Evolutionary conservation across 768 basidiomycete genomes (phyloP), one percentile per base, ranked within the genome.

Genomic region (Termitomyces sp.): DNA sequence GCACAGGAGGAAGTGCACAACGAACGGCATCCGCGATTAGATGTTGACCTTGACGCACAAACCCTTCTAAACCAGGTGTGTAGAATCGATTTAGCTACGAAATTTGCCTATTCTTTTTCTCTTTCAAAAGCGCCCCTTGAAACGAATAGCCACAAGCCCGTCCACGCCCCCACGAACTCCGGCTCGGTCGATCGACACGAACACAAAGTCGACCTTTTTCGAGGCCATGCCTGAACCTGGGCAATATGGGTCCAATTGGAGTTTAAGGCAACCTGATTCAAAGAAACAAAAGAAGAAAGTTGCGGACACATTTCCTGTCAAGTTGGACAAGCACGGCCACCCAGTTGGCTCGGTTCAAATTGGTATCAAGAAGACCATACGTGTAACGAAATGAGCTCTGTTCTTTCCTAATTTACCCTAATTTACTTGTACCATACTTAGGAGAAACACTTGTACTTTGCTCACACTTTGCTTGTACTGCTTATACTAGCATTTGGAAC

Each of bases 151-250:
- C 16, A 4, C 27, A 23, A 58, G 43, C 44, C 44, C 50, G 42
- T 7, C 42, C 23, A n/a, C n/a, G 25, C 40, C 43, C 4, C 25
- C 51, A 29, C 40, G 4, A 43, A 10, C 37, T 19, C 35, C 37
- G 17, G 34, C n/a, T 14, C 23, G 38, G 16, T 57, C 44, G 12
- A 38, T 41, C 2, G 25, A 32, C 19, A 19, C 27, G 8, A 48
- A 43, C 19, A n/a, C 16, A 47, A 46, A 56, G 35, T 32, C 62
- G 25, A 66, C 31, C 46, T 45, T 54, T 14, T 75, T 75, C 40
- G 72, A 75, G 42, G 76, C 70, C 25, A 72, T 79, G 69, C 74
- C 77, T 23, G 65, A 65, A 9, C 72, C 75, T 21, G 53, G 54
- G 17, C 37, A 56, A 47, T 79, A 78, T 57, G 65, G 63, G 21